Evolutionary conservation across 1,284 basidiomycete genomes (phyloP).

Genomic region (Malassezia sympodialis): DNA sequence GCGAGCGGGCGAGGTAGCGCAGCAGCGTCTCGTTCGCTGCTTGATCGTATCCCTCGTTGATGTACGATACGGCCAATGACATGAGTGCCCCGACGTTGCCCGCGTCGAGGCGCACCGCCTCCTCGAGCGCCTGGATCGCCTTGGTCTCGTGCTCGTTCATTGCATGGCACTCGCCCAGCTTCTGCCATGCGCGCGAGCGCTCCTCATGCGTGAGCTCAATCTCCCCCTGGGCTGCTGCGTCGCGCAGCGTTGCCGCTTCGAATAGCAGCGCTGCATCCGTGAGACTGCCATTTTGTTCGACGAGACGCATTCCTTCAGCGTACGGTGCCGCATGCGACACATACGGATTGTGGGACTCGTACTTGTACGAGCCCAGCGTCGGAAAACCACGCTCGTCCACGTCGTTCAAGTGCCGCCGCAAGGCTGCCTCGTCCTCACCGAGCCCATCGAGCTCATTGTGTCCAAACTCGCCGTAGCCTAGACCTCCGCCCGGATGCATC

Average conservation of each 20-base stretch:
- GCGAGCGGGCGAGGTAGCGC: conserved; percentile 70
- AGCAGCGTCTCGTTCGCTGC: conserved; percentile 79
- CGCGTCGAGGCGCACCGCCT: conserved; percentile 57
- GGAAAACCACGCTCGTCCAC: conserved; percentile 41
- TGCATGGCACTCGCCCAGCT: conserved; percentile 82
- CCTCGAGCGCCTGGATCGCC: conserved; percentile 55
- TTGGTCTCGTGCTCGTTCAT: conserved; percentile 74
- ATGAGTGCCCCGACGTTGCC: conserved; percentile 57
- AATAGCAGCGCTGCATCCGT: conserved; percentile 73
- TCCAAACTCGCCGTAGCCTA: conserved; percentile 30
- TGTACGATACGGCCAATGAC: conserved; percentile 81
- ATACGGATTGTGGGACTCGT: conserved; percentile 57
- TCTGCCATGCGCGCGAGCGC: conserved; percentile 76
- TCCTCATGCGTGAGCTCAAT: conserved; percentile 57
- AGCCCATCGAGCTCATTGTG: conserved; percentile 34
- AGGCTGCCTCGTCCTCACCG: conserved; percentile 36
- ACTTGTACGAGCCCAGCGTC: conserved; percentile 34
- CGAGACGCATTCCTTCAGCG: conserved; percentile 56
- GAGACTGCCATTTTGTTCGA: conserved; percentile 67
- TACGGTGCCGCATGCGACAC: conserved; percentile 53
- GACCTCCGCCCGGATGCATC: conserved; percentile 48
- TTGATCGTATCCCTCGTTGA: conserved; percentile 85
- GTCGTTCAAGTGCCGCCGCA: conserved; percentile 31
- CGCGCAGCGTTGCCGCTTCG: conserved; percentile 61
- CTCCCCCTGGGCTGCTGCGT: conserved; percentile 52